Percentiles rank a stretch among this genome's conserved stretches.
phyloP scores from a whole-genome alignment of 176 grass and related monocot species.

The Carex littledalei region DNA sequence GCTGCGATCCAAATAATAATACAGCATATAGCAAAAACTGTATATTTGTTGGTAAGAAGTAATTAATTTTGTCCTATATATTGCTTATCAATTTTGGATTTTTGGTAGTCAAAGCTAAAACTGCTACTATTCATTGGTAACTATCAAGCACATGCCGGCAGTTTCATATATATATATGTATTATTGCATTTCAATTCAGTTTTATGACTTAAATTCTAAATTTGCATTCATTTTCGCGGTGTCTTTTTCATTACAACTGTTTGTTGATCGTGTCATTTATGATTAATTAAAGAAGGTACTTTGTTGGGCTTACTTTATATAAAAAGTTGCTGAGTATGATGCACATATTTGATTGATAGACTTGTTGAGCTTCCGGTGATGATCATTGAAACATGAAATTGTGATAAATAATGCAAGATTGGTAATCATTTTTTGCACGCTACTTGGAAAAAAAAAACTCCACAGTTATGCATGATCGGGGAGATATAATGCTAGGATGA shows the following conservation, averaged over 20 bases:
- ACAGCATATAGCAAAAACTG: background rate
- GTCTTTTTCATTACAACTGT: background rate
- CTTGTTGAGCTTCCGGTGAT: background rate
- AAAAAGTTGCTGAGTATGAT: background rate
- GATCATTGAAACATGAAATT: background rate
- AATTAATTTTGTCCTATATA: background rate
- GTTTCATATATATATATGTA: background rate
- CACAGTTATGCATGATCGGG: background rate
- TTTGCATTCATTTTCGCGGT: background rate
- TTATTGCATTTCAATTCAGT: conserved; percentile 3
- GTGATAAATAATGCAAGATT: background rate
- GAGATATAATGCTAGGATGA: background rate
- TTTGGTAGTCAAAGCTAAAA: background rate
- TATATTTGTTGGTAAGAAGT: background rate
- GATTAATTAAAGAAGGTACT: background rate
- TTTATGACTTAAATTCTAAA: background rate
- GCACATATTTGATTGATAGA: background rate
- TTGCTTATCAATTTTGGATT: background rate
- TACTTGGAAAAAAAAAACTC: background rate
- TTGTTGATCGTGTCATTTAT: background rate
- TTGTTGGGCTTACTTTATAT: background rate
- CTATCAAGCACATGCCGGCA: background rate
- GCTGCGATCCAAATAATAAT: conserved; percentile 14
- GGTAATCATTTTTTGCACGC: background rate
- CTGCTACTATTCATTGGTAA: background rate